Percentiles rank a stretch among this genome's conserved stretches.
These are phyloP conservation scores for Mycena vulgaris DNA, from an alignment of 768 basidiomycete species.

Conservation along the genomic window DNA sequence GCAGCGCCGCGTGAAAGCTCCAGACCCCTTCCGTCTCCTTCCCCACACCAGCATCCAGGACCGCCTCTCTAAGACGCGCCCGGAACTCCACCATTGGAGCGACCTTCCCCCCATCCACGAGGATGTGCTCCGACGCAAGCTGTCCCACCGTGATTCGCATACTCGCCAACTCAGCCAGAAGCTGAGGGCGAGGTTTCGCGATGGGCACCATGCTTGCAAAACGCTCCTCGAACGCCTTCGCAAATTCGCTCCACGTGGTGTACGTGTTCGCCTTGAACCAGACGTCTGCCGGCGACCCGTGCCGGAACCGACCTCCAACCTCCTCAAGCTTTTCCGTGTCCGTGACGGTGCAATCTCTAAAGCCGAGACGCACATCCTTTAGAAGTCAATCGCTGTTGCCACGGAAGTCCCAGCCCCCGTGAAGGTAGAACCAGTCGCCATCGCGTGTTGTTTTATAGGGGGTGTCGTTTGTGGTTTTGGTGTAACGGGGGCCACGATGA, in stretches of 20 bases:
- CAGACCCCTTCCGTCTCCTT: background rate
- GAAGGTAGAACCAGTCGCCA: background rate
- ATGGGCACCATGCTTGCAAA: background rate
- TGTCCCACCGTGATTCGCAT: background rate
- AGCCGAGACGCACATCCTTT: background rate
- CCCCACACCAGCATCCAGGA: background rate
- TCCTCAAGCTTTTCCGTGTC: background rate
- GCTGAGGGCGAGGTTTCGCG: constrained; percentile 10
- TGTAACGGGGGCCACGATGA: background rate
- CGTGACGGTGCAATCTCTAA: background rate
- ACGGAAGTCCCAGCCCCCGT: background rate
- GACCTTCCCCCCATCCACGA: background rate
- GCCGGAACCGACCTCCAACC: background rate
- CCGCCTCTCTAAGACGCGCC: background rate
- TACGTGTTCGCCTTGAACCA: background rate
- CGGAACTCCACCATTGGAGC: background rate
- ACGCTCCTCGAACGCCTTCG: background rate
- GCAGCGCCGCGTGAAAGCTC: background rate
- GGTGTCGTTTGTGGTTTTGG: background rate
- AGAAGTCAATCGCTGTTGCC: background rate
- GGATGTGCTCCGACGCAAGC: background rate
- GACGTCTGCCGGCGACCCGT: background rate
- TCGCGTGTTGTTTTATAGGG: background rate
- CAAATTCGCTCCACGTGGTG: background rate
- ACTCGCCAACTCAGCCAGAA: constrained; percentile 1